Evolutionary conservation across 2,329 filamentous ascomycete genomes (phyloP).

Genomic region (Aspergillus sp.): DNA sequence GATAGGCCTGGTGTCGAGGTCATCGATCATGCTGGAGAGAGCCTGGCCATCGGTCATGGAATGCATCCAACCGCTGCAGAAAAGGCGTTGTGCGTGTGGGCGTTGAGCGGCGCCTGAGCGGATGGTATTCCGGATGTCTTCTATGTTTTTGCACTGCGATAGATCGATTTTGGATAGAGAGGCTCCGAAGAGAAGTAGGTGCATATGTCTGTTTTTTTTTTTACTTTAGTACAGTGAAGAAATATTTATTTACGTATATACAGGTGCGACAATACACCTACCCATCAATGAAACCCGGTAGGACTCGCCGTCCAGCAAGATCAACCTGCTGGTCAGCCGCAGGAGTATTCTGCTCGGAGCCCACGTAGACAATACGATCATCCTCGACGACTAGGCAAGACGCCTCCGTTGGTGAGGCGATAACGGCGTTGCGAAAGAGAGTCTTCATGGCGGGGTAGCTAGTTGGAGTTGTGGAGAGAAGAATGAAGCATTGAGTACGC

Average conservation of each 20-base stretch:
- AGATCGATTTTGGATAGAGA: conserved; percentile 48
- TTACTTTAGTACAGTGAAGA: not conserved
- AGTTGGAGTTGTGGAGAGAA: not conserved
- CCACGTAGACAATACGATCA: conserved; percentile 43
- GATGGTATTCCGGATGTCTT: conserved; percentile 46
- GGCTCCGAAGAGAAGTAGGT: conserved; percentile 49
- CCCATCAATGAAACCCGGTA: conserved; percentile 51
- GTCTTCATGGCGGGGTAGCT: conserved; percentile 15
- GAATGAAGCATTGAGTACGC: not conserved
- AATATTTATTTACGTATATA: too few relatives aligned
- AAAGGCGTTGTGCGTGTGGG: conserved; percentile 40
- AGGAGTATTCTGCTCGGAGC: conserved; percentile 28
- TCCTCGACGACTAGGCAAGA: conserved; percentile 37
- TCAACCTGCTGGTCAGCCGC: conserved; percentile 27
- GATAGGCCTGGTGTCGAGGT: conserved; percentile 49
- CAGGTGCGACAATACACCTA: conserved; percentile 23
- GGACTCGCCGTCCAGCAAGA: conserved; percentile 37
- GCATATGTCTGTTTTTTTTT: conserved; percentile 19
- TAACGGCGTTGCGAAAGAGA: conserved; percentile 16
- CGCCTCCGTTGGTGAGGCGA: conserved; percentile 8
- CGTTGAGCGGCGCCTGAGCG: conserved; percentile 35
- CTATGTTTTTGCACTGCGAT: conserved; percentile 39
- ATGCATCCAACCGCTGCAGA: conserved; percentile 52
- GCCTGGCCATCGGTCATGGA: conserved; percentile 45
- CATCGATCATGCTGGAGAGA: conserved; percentile 46